phyloP scores from a whole-genome alignment of 306 rosid species.

The Carpinus viminea region DNA sequence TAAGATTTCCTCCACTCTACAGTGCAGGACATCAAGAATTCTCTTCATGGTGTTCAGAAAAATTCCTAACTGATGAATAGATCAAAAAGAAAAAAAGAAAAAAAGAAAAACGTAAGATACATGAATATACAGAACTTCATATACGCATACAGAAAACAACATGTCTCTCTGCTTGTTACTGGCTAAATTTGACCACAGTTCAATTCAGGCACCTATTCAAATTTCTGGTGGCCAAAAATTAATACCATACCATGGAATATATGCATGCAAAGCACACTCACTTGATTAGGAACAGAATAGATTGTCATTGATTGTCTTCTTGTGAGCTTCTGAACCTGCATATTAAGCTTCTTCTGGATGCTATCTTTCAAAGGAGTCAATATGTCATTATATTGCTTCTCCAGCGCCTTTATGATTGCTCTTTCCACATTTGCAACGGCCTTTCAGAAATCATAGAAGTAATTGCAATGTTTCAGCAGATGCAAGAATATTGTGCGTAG shows the following conservation, averaged over 20 bases:
- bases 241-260: neutral
- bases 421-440: slow-evolving; percentile 87
- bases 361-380: slow-evolving; percentile 92
- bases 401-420: slow-evolving; percentile 86
- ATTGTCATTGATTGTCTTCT: slow-evolving; percentile 81
- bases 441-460: slow-evolving; percentile 35
- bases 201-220: slow-evolving; percentile 7
- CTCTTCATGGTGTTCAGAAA: slow-evolving; percentile 92
- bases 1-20: slow-evolving; percentile 87
- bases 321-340: slow-evolving; percentile 97
- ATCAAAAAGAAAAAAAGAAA: slow-evolving; percentile 20
- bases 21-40: slow-evolving; percentile 87
- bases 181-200: slow-evolving; percentile 8
- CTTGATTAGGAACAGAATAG: slow-evolving; percentile 79
- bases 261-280: slow-evolving; percentile 38
- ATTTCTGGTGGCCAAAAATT: neutral
- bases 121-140: slow-evolving; percentile 9
- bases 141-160: neutral
- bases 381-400: slow-evolving; percentile 84
- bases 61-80: slow-evolving; percentile 67
- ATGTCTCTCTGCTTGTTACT: neutral
- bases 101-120: slow-evolving; percentile 24
- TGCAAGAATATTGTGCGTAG: neutral
- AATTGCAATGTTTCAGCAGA: slow-evolving; percentile 16
- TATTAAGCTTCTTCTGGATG: slow-evolving; percentile 85